Percentiles rank a stretch among this genome's conserved stretches.
Conservation (phyloP, 352 stramenopile genomes). For the Pseudoperonospora humuli region DNA sequence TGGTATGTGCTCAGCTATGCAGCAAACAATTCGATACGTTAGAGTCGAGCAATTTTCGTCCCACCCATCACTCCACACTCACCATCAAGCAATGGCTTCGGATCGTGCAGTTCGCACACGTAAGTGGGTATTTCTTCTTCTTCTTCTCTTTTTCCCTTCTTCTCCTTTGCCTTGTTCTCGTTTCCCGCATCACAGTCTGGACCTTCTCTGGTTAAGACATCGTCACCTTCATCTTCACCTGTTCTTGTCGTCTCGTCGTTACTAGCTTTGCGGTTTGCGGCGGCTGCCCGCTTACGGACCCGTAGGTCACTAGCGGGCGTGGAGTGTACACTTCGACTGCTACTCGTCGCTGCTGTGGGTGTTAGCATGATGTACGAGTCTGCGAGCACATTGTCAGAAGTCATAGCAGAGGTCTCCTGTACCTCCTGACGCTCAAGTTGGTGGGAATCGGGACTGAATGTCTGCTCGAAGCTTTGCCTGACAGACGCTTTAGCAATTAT, state of each 20-base stretch:
- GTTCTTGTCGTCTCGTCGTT: conserved; percentile 20
- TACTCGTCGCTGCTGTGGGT: conserved; percentile 25
- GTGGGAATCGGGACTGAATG: conserved; percentile 14
- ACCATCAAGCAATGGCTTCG: conserved; percentile 66
- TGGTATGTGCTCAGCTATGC: conserved; percentile 51
- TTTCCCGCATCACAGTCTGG: conserved; percentile 17
- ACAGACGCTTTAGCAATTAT: background rate
- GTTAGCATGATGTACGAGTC: conserved; percentile 53
- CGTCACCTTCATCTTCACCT: too few species aligned
- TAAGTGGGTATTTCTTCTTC: conserved; percentile 52
- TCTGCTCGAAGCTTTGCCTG: background rate
- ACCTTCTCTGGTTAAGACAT: conserved; percentile 15
- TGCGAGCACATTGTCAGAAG: conserved; percentile 10
- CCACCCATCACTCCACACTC: background rate
- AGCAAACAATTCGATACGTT: background rate
- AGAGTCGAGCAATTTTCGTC: background rate
- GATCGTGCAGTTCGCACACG: conserved; percentile 69
- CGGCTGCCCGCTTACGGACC: conserved; percentile 35
- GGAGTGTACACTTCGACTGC: conserved; percentile 10
- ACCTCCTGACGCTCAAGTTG: background rate
- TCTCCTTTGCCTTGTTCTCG: conserved; percentile 14
- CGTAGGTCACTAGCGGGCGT: conserved; percentile 31
- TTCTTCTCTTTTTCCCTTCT: conserved; percentile 19
- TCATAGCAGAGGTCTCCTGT: conserved; percentile 13
- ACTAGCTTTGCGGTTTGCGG: conserved; percentile 29